Percentiles rank a stretch among this genome's conserved stretches.
Conservation (phyloP, 148 eudicot species). For the Fagopyrum tataricum region DNA sequence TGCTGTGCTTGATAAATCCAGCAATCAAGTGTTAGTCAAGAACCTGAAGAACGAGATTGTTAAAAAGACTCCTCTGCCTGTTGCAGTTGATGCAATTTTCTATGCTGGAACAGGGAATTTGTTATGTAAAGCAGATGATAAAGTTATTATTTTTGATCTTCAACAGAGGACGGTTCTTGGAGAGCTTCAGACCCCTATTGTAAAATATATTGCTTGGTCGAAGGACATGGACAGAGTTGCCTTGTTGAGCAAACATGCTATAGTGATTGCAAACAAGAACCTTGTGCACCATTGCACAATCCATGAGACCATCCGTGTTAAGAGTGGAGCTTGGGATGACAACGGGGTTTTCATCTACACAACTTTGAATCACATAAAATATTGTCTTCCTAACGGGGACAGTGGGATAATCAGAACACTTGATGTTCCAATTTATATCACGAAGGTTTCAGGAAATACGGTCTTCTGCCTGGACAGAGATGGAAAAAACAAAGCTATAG, state of each 20-base stretch:
- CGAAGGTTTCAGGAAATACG: conserved; percentile 15
- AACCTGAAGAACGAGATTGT: conserved; percentile 17
- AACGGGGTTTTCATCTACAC: no score
- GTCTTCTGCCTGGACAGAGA: conserved; percentile 14
- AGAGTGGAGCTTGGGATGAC: no score
- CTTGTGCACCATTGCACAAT: no score
- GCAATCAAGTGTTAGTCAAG: conserved; percentile 12
- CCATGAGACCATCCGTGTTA: no score
- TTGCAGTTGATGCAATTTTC: conserved; percentile 12
- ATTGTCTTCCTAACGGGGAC: no score
- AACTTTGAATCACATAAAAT: no score
- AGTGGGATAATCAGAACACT: no score
- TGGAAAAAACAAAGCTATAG: conserved; percentile 4
- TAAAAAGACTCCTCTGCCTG: conserved; percentile 4
- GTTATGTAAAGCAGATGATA: conserved; percentile 15
- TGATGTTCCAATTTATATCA: conserved; percentile 10
- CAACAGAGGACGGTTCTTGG: conserved; percentile 14
- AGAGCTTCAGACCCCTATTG: conserved; percentile 7
- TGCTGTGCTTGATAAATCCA: conserved; percentile 18
- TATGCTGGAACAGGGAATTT: conserved; percentile 15
- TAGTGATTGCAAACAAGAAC: no score
- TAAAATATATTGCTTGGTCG: conserved; percentile 13
- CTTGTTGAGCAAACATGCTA: no score
- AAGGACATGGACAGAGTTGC: background rate
- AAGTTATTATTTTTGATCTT: conserved; percentile 16